Evolutionary conservation across 257 asterid genomes (phyloP).

Genomic region (Scutellaria minor): DNA sequence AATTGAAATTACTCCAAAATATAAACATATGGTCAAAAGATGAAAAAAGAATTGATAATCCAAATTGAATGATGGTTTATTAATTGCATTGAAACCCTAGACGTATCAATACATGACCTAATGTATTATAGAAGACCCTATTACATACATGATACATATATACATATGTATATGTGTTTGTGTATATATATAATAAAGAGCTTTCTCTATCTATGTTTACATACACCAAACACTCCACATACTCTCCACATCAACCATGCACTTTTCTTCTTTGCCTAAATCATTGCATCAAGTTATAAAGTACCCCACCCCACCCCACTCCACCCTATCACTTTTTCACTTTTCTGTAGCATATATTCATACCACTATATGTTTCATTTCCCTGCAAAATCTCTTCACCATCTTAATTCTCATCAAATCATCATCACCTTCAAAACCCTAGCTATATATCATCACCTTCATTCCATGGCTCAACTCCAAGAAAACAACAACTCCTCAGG

Average conservation of each 20-base stretch:
- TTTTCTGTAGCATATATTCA: constrained; percentile 41
- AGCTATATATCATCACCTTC: background rate
- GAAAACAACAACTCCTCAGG: constrained; percentile 44
- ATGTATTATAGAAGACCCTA: too few species aligned
- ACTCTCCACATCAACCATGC: constrained; percentile 38
- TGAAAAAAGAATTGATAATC: too few species aligned
- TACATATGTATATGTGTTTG: background rate
- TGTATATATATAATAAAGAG: too few species aligned
- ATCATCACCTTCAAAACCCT: background rate
- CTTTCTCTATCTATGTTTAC: too few species aligned
- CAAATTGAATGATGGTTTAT: too few species aligned
- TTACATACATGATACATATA: background rate
- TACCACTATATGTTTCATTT: constrained; percentile 20
- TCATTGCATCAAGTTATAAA: constrained; percentile 26
- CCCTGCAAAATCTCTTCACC: constrained; percentile 27
- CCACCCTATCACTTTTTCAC: constrained; percentile 29
- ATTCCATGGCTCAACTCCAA: constrained; percentile 59
- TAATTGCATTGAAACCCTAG: too few species aligned
- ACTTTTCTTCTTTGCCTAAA: constrained; percentile 31
- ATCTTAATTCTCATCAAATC: too few species aligned
- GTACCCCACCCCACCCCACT: background rate
- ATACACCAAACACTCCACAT: constrained; percentile 4
- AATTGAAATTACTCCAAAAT: too few species aligned
- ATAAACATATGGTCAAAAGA: too few species aligned
- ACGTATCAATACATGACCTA: too few species aligned